These are phyloP conservation scores for Pyropia haitanensis DNA, from an alignment of 23 red algal species.

Conservation along the genomic window DNA sequence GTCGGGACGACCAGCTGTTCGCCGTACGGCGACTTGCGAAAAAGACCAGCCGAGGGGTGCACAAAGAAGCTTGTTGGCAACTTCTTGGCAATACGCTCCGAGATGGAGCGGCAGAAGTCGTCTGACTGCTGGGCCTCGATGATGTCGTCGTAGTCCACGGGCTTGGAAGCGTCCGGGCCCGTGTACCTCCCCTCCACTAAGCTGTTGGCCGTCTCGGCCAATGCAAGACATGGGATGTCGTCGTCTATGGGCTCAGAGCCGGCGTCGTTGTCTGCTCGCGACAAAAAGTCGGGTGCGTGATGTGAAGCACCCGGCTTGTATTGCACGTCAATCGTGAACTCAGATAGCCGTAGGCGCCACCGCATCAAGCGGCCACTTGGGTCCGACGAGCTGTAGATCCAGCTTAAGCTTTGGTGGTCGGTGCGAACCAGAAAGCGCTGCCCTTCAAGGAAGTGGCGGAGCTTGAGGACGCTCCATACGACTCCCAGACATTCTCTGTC, in stretches of 20 bases:
- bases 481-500: slow-evolving; percentile 16
- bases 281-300: neutral
- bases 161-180: no score
- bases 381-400: neutral
- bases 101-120: no score
- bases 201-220: no score
- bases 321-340: slow-evolving; percentile 2
- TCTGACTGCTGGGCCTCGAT: no score
- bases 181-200: no score
- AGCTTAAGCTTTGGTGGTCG: slow-evolving; percentile 8
- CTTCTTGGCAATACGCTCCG: no score
- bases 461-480: neutral
- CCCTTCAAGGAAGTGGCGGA: slow-evolving; percentile 4
- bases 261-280: neutral
- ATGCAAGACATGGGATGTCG: neutral
- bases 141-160: no score
- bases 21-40: no score
- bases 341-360: slow-evolving; percentile 9
- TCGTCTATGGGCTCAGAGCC: neutral
- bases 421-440: neutral
- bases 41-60: no score
- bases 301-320: neutral
- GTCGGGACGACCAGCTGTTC: no score
- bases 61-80: no score
- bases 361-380: neutral